Evolutionary conservation across 768 basidiomycete genomes (phyloP).

Genomic region (Daedaleopsis nitida): DNA sequence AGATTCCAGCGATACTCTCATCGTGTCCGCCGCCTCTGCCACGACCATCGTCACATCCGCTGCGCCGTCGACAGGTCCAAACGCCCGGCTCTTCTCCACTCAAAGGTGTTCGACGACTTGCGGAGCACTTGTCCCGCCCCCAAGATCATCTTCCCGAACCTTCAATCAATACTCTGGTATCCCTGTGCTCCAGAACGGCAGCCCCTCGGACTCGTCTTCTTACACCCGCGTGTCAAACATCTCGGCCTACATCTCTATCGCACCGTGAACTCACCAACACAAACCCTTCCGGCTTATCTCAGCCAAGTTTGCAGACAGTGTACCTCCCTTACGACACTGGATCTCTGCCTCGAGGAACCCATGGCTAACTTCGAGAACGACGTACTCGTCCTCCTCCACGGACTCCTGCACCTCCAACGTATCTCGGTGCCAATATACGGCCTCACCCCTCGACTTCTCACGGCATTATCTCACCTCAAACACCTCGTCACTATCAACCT

Average conservation of each 20-base stretch:
- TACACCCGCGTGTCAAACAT: constrained; percentile 51
- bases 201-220: constrained; percentile 49
- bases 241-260: constrained; percentile 31
- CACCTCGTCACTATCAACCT: constrained; percentile 50
- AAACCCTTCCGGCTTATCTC: constrained; percentile 28
- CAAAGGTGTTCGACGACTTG: constrained; percentile 48
- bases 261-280: constrained; percentile 32
- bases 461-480: constrained; percentile 45
- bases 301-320: constrained; percentile 44
- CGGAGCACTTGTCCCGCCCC: constrained; percentile 54
- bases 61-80: constrained; percentile 8
- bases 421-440: constrained; percentile 54
- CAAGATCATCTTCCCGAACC: constrained; percentile 52
- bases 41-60: constrained; percentile 22
- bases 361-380: constrained; percentile 43
- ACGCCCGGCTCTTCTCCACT: constrained; percentile 14
- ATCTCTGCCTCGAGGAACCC: constrained; percentile 44
- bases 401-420: constrained; percentile 45
- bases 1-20: constrained; percentile 51
- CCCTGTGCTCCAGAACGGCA: constrained; percentile 24
- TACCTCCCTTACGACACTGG: constrained; percentile 47
- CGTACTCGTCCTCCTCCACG: constrained; percentile 39
- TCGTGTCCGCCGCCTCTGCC: constrained; percentile 25
- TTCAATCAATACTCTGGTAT: constrained; percentile 53
- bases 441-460: constrained; percentile 47